Evolutionary conservation across 805 yeast genomes (phyloP).

Genomic region (Yarrowia deformans): DNA sequence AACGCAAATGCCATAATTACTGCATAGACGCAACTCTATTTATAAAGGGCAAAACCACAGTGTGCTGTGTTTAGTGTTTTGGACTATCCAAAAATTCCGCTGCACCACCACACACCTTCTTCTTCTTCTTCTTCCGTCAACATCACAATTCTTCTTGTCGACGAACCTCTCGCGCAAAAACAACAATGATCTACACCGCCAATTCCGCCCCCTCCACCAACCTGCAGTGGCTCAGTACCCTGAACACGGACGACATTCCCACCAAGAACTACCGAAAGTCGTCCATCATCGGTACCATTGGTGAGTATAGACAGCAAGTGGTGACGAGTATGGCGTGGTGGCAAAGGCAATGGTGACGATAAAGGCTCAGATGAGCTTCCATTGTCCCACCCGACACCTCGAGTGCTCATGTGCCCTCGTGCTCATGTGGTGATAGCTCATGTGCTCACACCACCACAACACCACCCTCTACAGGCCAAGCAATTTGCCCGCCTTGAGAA

Average conservation of each 20-base stretch:
- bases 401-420: too few species aligned
- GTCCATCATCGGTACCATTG: conserved; percentile 97
- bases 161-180: background rate
- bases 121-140: conserved; percentile 27
- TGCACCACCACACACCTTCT: conserved; percentile 3
- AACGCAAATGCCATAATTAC: conserved; percentile 14
- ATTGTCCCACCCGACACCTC: too few species aligned
- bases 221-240: conserved; percentile 82
- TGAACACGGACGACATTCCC: conserved; percentile 77
- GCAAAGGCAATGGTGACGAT: background rate
- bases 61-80: conserved; percentile 16
- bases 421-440: too few species aligned
- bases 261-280: conserved; percentile 86
- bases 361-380: too few species aligned
- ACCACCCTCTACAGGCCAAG: too few species aligned
- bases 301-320: conserved; percentile 44
- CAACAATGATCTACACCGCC: conserved; percentile 34
- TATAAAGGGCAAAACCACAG: conserved; percentile 15
- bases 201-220: conserved; percentile 47
- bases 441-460: too few species aligned
- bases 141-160: background rate
- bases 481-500: too few species aligned
- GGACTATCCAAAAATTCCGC: conserved; percentile 29
- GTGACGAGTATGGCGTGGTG: background rate
- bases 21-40: conserved; percentile 13